Percentiles rank a stretch among this genome's conserved stretches.
Conservation (phyloP, 192 early-diverging fungal genomes). For the Coemansia sp. region DNA sequence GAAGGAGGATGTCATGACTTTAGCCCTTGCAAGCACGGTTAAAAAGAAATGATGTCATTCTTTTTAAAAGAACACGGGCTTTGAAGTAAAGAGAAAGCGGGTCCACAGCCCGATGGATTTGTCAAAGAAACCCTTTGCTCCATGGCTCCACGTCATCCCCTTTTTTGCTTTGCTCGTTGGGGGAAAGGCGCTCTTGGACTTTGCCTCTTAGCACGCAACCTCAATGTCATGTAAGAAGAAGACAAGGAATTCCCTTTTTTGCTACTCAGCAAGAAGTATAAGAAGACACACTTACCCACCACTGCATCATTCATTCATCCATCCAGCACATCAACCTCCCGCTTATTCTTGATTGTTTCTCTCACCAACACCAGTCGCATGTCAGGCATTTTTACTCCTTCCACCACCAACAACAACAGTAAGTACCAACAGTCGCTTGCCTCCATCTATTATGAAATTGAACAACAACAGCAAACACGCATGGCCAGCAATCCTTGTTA, state of each 20-base stretch:
- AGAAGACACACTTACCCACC: background rate
- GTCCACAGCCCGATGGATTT: too few species aligned
- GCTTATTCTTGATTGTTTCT: background rate
- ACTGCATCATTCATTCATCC: background rate
- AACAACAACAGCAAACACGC: background rate
- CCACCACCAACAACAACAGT: background rate
- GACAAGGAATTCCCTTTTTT: background rate
- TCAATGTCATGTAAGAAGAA: background rate
- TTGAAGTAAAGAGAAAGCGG: too few species aligned
- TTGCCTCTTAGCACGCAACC: background rate
- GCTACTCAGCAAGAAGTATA: background rate
- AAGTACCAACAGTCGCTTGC: background rate
- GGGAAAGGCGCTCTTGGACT: too few species aligned
- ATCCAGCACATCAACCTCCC: background rate
- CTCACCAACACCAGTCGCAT: background rate
- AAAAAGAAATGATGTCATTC: background rate
- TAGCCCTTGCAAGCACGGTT: background rate
- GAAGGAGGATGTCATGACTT: background rate
- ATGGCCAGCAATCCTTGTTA: conserved; percentile 4
- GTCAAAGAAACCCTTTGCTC: too few species aligned
- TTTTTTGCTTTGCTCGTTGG: too few species aligned
- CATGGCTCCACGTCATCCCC: too few species aligned
- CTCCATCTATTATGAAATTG: background rate
- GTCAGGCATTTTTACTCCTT: background rate
- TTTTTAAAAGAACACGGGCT: background rate